Evolutionary conservation across 768 basidiomycete species (phyloP), one percentile per base, ranked within the genome.

Genomic region (Suillus lakei): DNA sequence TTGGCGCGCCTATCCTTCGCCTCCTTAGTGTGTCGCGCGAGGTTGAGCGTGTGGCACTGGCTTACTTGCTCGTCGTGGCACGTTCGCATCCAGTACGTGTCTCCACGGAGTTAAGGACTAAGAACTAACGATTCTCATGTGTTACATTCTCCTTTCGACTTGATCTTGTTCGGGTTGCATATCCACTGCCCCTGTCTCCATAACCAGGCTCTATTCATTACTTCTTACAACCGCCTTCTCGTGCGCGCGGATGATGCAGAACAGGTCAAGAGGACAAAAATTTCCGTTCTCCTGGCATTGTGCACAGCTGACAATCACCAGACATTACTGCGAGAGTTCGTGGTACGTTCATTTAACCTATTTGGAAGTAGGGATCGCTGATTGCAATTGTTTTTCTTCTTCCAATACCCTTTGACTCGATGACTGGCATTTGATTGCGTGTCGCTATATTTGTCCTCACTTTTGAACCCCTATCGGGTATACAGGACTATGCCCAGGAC

Each of bases 401-500:
- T 43, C 41, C 51, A 53, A 26, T 26, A 18, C 23, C 32, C 7
- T 12, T n/a, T 61, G 32, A 16, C 39, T 12, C 54, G 13, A 43
- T 28, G 18, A 2, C 16, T 8, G 32, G 23, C 55, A 9, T 26
- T 28, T 28, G 13, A 39, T 39, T 5, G 10, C 9, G 15, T 53
- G 28, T 9, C 10, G 21, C 18, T 41, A 28, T 6, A 3, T 39
- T 50, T 61, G 36, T 41, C 64, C 23, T 44, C 43, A n/a, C 13
- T 53, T 23, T 26, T 28, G 38, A 43, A 26, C 21, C 2, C 13
- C 39, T 13, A 44, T 10, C 61, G 15, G 62, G 8, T 44, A 50
- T 41, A 44, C 67, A 98, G 95, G 89, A 92, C 66, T 96, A 91
- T 71, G 85, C 90, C 1, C 89, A 92, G n/a, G 92, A 93, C 71